Conservation (phyloP, 345 rosid species). For the Citrus medica region DNA sequence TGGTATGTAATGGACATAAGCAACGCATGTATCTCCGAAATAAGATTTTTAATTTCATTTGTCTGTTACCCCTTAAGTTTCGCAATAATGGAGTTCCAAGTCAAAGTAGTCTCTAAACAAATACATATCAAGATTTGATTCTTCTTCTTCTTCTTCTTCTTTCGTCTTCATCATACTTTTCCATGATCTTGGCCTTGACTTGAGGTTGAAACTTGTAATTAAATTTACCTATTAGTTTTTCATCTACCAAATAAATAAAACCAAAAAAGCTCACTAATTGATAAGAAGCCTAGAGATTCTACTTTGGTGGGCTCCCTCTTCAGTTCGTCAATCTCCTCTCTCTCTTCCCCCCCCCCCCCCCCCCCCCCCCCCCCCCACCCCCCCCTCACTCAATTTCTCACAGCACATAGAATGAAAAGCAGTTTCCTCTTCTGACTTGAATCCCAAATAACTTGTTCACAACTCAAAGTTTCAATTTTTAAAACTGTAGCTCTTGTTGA, state of each 20-base stretch:
- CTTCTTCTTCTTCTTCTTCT: background rate
- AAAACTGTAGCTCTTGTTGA: background rate
- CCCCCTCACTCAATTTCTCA: too few species aligned
- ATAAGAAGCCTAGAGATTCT: conserved; percentile 30
- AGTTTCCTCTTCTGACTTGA: background rate
- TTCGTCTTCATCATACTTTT: background rate
- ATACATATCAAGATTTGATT: background rate
- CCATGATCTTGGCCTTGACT: background rate
- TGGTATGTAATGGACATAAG: too few species aligned
- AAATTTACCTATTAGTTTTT: background rate
- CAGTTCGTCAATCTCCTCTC: background rate
- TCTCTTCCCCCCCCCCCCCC: too few species aligned
- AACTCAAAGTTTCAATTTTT: background rate
- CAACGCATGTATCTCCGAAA: too few species aligned
- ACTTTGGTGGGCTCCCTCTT: conserved; percentile 26
- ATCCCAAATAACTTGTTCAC: background rate
- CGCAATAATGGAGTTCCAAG: too few species aligned
- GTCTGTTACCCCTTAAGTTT: too few species aligned
- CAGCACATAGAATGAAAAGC: background rate
- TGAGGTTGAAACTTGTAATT: background rate
- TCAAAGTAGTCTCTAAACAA: background rate
- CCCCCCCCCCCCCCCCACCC: too few species aligned
- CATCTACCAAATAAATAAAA: background rate
- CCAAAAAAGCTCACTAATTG: background rate
- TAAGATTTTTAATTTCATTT: too few species aligned